Conservation (phyloP, 257 asterid genomes). For the Ocimum tenuiflorum region DNA sequence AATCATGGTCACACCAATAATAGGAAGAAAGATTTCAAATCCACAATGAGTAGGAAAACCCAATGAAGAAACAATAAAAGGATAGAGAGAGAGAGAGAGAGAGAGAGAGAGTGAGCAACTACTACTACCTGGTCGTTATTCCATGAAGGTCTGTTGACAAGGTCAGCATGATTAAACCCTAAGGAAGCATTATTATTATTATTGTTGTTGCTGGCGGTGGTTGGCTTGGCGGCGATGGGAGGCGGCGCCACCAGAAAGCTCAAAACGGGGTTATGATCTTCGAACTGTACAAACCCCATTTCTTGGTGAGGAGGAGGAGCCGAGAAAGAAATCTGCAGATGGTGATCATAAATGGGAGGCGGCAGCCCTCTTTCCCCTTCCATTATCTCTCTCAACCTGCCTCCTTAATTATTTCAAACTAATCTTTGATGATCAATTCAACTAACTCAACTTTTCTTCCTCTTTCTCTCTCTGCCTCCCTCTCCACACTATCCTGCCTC, state of each 20-base stretch:
- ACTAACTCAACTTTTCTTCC: too few species aligned
- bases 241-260: constrained; percentile 47
- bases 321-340: constrained; percentile 36
- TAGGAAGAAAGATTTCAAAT: constrained; percentile 19
- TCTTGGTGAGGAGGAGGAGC: constrained; percentile 27
- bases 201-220: constrained; percentile 4
- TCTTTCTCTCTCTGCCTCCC: too few species aligned
- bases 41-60: neutral
- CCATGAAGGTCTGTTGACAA: constrained; percentile 54
- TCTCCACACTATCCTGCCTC: neutral
- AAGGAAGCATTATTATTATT: constrained; percentile 29
- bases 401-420: constrained; percentile 10
- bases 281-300: constrained; percentile 70
- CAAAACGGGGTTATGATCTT: constrained; percentile 49
- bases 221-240: constrained; percentile 17
- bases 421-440: constrained; percentile 31
- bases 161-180: constrained; percentile 50
- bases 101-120: neutral
- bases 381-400: constrained; percentile 34
- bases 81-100: neutral
- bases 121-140: constrained; percentile 51
- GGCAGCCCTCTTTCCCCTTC: constrained; percentile 57
- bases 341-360: constrained; percentile 42
- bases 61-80: neutral
- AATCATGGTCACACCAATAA: constrained; percentile 2